Percentiles rank a stretch among this genome's conserved stretches.
These are phyloP conservation scores for Blastobotrys peoriensis DNA, from an alignment of 805 yeast genomes.

Conservation along the genomic window DNA sequence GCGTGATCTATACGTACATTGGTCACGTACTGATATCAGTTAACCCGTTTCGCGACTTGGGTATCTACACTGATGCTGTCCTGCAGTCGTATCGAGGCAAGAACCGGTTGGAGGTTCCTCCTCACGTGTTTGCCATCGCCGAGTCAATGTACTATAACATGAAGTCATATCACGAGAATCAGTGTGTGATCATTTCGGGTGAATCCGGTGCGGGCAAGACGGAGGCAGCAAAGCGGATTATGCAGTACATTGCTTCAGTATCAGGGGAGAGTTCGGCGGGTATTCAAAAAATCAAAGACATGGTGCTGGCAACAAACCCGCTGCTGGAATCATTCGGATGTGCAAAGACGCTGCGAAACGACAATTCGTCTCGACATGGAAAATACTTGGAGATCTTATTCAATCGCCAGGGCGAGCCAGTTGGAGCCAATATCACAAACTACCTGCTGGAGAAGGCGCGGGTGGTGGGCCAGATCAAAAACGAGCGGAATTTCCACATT, in stretches of 20 bases:
- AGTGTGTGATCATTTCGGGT: constrained; percentile 95
- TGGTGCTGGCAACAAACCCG: constrained; percentile 97
- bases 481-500: constrained; percentile 95
- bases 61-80: constrained; percentile 81
- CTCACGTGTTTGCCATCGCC: constrained; percentile 97
- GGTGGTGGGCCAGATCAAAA: constrained; percentile 88
- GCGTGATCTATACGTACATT: constrained; percentile 59
- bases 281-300: constrained; percentile 88
- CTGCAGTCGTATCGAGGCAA: constrained; percentile 78
- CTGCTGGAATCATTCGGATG: constrained; percentile 87
- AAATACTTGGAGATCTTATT: constrained; percentile 89
- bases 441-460: constrained; percentile 91
- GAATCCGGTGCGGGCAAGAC: constrained; percentile 98
- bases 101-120: constrained; percentile 93
- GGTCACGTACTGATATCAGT: constrained; percentile 69
- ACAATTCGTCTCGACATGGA: constrained; percentile 88
- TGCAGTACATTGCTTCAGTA: constrained; percentile 91
- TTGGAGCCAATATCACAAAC: constrained; percentile 93
- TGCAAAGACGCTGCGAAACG: constrained; percentile 85
- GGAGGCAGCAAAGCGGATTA: constrained; percentile 95
- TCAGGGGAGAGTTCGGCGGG: constrained; percentile 61
- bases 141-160: constrained; percentile 94
- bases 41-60: constrained; percentile 93
- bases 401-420: constrained; percentile 76
- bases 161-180: constrained; percentile 90